Percentiles rank a stretch among this genome's conserved stretches.
phyloP scores from a whole-genome alignment of 2,329 filamentous ascomycete genomes.

The Xylaria sp. region DNA sequence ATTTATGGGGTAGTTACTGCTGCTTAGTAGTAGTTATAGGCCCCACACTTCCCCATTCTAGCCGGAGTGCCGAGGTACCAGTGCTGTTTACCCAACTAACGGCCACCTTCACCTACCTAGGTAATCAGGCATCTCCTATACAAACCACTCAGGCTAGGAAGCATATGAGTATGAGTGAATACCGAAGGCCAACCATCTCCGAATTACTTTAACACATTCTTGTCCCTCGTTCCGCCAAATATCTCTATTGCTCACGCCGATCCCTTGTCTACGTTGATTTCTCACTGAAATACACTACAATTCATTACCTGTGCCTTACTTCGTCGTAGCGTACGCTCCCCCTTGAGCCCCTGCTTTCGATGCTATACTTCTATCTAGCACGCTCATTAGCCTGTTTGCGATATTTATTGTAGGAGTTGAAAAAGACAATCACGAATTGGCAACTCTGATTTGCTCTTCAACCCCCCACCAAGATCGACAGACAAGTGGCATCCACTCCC shows the following conservation, averaged over 20 bases:
- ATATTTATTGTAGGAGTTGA: slow-evolving; percentile 5
- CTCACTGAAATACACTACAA: too few species aligned
- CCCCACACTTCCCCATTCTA: slow-evolving; percentile 41
- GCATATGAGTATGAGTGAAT: slow-evolving; percentile 26
- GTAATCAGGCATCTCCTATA: slow-evolving; percentile 22
- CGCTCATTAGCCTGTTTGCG: slow-evolving; percentile 23
- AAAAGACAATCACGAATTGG: background rate
- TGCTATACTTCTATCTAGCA: slow-evolving; percentile 3
- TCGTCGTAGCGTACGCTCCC: background rate
- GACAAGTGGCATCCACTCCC: slow-evolving; percentile 6
- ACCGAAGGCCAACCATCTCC: slow-evolving; percentile 31
- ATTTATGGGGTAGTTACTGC: background rate
- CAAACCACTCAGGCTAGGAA: background rate
- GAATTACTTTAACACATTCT: background rate
- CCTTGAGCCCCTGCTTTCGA: slow-evolving; percentile 3
- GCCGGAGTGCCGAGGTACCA: slow-evolving; percentile 44
- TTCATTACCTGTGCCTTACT: background rate
- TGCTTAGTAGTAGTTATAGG: too few species aligned
- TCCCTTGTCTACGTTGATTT: slow-evolving; percentile 2
- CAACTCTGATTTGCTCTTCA: slow-evolving; percentile 8
- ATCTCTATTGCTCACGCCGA: background rate
- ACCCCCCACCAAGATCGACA: slow-evolving; percentile 20
- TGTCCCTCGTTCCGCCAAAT: background rate
- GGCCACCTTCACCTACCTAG: background rate
- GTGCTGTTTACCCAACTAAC: background rate